Percentiles rank a stretch among this genome's conserved stretches.
These are phyloP conservation scores for Wickerhamiella brachini DNA, from an alignment of 805 yeast genomes.

Conservation along the genomic window DNA sequence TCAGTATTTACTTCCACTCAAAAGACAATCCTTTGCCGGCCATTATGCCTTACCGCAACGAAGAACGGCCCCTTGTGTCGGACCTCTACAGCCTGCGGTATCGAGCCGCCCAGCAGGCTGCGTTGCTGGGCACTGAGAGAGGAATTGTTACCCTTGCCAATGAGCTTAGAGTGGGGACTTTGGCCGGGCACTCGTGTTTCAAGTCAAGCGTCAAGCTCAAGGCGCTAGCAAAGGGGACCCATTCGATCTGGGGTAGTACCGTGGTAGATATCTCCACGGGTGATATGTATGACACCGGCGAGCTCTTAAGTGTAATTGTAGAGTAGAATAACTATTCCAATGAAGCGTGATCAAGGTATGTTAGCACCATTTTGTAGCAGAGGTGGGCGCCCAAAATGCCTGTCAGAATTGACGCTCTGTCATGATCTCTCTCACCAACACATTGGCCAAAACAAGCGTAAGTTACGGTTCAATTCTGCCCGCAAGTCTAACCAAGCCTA, in stretches of 20 bases:
- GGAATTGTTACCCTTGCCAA: constrained; percentile 55
- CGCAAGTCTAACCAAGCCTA: constrained; percentile 5
- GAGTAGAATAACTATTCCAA: too few species aligned
- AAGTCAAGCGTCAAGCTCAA: constrained; percentile 49
- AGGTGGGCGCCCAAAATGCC: too few species aligned
- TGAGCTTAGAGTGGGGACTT: constrained; percentile 48
- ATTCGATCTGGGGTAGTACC: constrained; percentile 48
- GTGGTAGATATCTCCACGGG: constrained; percentile 51
- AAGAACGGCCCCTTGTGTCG: constrained; percentile 10
- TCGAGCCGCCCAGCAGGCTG: constrained; percentile 4
- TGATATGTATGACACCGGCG: constrained; percentile 57
- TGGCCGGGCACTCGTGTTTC: constrained; percentile 47
- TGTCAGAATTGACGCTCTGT: background rate
- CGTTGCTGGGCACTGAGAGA: constrained; percentile 20
- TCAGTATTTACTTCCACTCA: constrained; percentile 36
- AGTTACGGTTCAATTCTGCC: constrained; percentile 1
- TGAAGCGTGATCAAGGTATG: too few species aligned
- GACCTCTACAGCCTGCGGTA: constrained; percentile 5
- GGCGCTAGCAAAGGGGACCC: constrained; percentile 53
- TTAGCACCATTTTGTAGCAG: too few species aligned
- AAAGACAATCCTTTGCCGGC: constrained; percentile 11
- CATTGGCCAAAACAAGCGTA: constrained; percentile 11
- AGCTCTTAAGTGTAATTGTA: constrained; percentile 55
- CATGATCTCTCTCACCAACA: constrained; percentile 10
- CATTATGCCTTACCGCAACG: constrained; percentile 1